Evolutionary conservation across 139 green algal genomes (phyloP).

Genomic region (Closterium sp.): DNA sequence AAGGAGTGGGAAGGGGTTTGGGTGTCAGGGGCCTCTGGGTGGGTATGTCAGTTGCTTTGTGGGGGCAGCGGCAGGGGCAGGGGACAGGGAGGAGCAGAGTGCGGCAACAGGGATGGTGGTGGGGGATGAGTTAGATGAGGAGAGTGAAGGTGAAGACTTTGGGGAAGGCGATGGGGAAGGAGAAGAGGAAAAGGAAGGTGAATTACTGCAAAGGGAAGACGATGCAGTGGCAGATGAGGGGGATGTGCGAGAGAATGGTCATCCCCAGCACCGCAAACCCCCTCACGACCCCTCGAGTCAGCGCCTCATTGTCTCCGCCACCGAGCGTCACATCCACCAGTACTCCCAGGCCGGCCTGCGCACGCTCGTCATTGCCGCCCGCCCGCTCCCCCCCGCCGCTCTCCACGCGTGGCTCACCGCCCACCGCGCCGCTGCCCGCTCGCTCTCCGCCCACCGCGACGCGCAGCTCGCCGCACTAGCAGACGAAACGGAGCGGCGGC

Average conservation of each 20-base stretch:
- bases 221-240: no score
- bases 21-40: no score
- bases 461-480: constrained; percentile 58
- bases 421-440: constrained; percentile 4
- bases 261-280: neutral
- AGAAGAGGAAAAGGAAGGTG: neutral
- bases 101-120: neutral
- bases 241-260: constrained; percentile 33
- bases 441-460: constrained; percentile 59
- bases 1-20: no score
- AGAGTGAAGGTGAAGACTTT: no score
- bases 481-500: constrained; percentile 53
- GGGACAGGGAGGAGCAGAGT: neutral
- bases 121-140: no score
- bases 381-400: constrained; percentile 16
- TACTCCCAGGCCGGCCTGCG: constrained; percentile 41
- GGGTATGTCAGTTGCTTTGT: no score
- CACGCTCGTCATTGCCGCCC: constrained; percentile 41
- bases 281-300: neutral
- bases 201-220: constrained; percentile 25
- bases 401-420: constrained; percentile 38
- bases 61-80: neutral
- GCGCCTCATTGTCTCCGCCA: neutral
- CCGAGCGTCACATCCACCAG: constrained; percentile 21
- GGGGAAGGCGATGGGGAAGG: neutral